Evolutionary conservation across 495 filamentous ascomycete species (phyloP).

Genomic region (Tuber calosporum): DNA sequence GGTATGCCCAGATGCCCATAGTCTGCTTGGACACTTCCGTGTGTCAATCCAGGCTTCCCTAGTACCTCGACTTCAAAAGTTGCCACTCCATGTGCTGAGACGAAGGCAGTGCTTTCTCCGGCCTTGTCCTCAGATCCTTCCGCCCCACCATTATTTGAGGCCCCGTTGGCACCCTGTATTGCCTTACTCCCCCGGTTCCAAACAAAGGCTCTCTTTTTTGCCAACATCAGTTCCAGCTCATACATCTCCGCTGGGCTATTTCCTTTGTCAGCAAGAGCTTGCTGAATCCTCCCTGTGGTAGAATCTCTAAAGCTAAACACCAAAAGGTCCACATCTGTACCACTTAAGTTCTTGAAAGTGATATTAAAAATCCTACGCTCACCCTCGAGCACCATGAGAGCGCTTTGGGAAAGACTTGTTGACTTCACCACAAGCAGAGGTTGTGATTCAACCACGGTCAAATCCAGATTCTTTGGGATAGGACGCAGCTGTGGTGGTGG

Average conservation of each 20-base stretch:
- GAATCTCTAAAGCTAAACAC: constrained; percentile 87
- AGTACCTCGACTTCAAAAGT: constrained; percentile 77
- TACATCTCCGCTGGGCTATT: constrained; percentile 70
- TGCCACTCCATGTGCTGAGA: constrained; percentile 60
- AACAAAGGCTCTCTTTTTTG: constrained; percentile 64
- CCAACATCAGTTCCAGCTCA: constrained; percentile 71
- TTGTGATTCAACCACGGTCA: constrained; percentile 70
- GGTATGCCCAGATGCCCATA: constrained; percentile 55
- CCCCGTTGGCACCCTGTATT: background rate
- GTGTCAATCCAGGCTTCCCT: constrained; percentile 77
- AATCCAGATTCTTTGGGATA: constrained; percentile 48
- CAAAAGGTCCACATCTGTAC: constrained; percentile 66
- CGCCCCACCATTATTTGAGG: background rate
- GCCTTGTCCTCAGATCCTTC: constrained; percentile 4
- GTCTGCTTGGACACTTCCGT: constrained; percentile 72
- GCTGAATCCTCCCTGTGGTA: constrained; percentile 65
- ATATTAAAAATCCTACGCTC: constrained; percentile 70
- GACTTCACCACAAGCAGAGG: constrained; percentile 68
- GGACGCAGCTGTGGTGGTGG: constrained; percentile 33
- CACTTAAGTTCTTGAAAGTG: constrained; percentile 70
- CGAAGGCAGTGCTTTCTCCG: constrained; percentile 46
- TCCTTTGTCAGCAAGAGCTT: constrained; percentile 66
- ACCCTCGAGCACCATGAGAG: constrained; percentile 85
- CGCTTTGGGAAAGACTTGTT: constrained; percentile 71
- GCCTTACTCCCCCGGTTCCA: constrained; percentile 50